Evolutionary conservation across 495 filamentous ascomycete genomes (phyloP).

Genomic region (Penicillium maclennaniae): DNA sequence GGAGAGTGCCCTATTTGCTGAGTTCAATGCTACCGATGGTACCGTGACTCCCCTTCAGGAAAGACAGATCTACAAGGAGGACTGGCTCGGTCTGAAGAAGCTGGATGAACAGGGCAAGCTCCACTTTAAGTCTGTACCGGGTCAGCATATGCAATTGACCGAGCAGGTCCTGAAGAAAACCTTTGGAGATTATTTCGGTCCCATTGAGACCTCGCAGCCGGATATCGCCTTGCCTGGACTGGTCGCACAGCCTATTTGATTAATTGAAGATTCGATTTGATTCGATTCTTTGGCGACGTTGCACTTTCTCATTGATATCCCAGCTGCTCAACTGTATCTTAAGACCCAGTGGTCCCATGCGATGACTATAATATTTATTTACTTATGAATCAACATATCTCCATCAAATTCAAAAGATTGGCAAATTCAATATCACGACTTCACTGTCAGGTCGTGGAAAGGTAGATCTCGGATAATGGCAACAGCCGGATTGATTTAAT

Average conservation of each 20-base stretch:
- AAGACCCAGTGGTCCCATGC: neutral
- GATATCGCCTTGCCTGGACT: slow-evolving; percentile 9
- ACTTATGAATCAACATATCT: neutral
- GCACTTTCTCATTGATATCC: neutral
- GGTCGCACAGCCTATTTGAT: slow-evolving; percentile 18
- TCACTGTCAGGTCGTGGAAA: too few species aligned
- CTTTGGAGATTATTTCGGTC: slow-evolving; percentile 68
- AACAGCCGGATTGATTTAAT: too few species aligned
- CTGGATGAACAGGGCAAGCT: slow-evolving; percentile 78
- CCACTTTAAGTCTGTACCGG: slow-evolving; percentile 64
- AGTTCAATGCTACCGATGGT: slow-evolving; percentile 66
- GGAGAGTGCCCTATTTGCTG: slow-evolving; percentile 87
- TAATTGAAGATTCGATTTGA: neutral
- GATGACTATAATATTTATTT: neutral
- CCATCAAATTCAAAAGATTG: neutral
- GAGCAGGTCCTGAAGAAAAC: slow-evolving; percentile 61
- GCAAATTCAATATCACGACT: too few species aligned
- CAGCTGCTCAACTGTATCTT: neutral
- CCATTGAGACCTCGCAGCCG: slow-evolving; percentile 20
- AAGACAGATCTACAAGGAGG: slow-evolving; percentile 76
- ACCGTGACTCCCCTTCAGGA: slow-evolving; percentile 65
- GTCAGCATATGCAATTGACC: slow-evolving; percentile 78
- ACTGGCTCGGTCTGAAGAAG: slow-evolving; percentile 85
- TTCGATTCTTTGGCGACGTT: slow-evolving; percentile 3
- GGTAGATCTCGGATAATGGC: too few species aligned